These are phyloP conservation scores for Cercospora sp. DNA, from an alignment of 2,329 filamentous ascomycete genomes.

Conservation along the genomic window DNA sequence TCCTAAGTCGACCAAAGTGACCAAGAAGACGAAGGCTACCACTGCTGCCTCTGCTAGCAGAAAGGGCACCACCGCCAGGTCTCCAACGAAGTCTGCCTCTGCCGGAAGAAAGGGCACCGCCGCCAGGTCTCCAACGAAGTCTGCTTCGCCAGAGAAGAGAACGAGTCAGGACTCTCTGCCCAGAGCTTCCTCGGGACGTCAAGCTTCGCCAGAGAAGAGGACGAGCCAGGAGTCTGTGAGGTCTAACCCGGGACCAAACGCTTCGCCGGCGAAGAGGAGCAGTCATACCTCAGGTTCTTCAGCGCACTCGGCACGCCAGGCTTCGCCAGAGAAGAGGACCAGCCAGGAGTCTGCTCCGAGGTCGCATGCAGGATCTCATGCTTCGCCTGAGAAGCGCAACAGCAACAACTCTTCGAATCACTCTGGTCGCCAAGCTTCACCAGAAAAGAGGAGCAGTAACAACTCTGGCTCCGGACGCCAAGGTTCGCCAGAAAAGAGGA, in stretches of 20 bases:
- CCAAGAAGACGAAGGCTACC: constrained; percentile 3
- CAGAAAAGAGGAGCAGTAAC: background rate
- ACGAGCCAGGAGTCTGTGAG: background rate
- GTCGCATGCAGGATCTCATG: background rate
- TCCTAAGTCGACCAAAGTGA: background rate
- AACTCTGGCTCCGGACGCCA: background rate
- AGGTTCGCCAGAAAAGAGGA: background rate
- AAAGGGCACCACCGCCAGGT: background rate
- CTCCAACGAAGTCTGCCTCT: background rate
- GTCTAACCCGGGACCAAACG: background rate
- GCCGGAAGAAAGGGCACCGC: background rate
- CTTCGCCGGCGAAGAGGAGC: background rate
- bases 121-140: background rate
- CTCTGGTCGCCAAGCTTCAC: background rate
- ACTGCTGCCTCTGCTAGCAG: background rate
- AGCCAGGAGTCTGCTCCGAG: background rate
- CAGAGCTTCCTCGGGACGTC: background rate
- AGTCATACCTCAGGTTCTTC: background rate
- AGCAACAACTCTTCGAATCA: background rate
- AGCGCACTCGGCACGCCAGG: background rate
- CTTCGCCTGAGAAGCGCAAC: background rate
- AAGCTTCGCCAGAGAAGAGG: background rate
- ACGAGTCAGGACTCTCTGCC: background rate
- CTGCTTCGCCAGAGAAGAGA: constrained; percentile 3
- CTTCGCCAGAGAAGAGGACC: background rate